These are phyloP conservation scores for Cicer bijugum DNA, from an alignment of 306 rosid genomes.

Conservation along the genomic window DNA sequence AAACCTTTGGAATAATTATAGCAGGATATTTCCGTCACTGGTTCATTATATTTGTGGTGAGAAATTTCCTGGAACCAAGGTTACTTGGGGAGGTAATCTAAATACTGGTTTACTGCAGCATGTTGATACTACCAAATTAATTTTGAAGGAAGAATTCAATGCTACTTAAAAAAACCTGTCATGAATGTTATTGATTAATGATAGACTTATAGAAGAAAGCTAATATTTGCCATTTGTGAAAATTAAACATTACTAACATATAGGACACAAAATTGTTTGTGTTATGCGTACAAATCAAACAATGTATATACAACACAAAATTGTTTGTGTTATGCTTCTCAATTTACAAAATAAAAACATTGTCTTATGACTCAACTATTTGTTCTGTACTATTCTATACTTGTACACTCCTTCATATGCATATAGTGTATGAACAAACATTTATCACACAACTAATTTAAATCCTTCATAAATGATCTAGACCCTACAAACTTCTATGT, in stretches of 20 bases:
- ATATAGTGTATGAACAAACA: slow-evolving; percentile 4
- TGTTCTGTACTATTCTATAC: neutral
- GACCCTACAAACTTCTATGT: slow-evolving; percentile 23
- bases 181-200: too few species aligned
- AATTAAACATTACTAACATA: neutral
- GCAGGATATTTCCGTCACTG: too few species aligned
- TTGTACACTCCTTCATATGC: neutral
- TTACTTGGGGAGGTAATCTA: too few species aligned
- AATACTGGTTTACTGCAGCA: too few species aligned
- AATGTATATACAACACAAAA: slow-evolving; percentile 14
- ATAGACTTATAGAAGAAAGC: too few species aligned
- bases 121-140: too few species aligned
- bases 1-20: too few species aligned
- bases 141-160: too few species aligned
- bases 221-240: neutral
- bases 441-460: slow-evolving; percentile 37
- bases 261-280: slow-evolving; percentile 1
- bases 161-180: too few species aligned
- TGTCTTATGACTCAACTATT: slow-evolving; percentile 2
- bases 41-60: too few species aligned
- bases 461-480: slow-evolving; percentile 17
- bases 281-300: neutral
- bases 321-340: neutral
- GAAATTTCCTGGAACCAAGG: too few species aligned
- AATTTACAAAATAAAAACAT: neutral